Evolutionary conservation across 2,329 filamentous ascomycete genomes (phyloP), one percentile per base, ranked within the genome.

Genomic region (Pyricularia grisea): DNA sequence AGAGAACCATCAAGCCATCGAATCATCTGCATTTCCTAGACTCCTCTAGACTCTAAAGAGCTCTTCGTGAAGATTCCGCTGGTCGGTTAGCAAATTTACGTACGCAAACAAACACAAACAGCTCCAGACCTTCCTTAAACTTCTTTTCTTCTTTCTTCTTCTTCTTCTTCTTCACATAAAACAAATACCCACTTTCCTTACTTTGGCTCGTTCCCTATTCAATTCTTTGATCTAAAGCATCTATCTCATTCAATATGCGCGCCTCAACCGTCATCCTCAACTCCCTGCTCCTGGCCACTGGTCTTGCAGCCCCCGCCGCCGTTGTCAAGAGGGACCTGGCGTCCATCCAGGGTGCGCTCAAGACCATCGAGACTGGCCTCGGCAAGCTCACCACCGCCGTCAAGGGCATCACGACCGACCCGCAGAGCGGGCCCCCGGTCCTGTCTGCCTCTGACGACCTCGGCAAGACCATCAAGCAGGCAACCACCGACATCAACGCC

Each of bases 291-390:
- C 25, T 67, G 36, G 65, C 65, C 65, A 67, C 65, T 27, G 65
- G 79, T 88, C 65, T 79, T 76, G 68, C 73, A 78, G 65, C 77
- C 84, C 72, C n/a, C n/a, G n/a, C 67, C 10, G 81, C 76, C 83
- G 85, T 65, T 78, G 81, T 14, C 87, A 90, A 76, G 65, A 36
- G 65, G 27, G 65, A 67, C 36, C 79, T 83, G 55, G 84, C 82
- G 69, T 81, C 87, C 33, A 83, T 88, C 77, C 87, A 85, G 78
- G 87, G 85, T 33, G 79, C 82, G 71, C 87, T 88, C 55, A 89
- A 83, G 77, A 84, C 83, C 25, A 79, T 85, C 67, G 88, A 87
- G 78, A 72, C 73, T 68, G 88, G 88, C 76, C 79, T 90, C 7
- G 88, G 88, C 77, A 82, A 87, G 71, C 76, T 82, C 67, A 78